Conservation (phyloP, 352 stramenopile genomes). For the Thraustochytrium sp. region DNA sequence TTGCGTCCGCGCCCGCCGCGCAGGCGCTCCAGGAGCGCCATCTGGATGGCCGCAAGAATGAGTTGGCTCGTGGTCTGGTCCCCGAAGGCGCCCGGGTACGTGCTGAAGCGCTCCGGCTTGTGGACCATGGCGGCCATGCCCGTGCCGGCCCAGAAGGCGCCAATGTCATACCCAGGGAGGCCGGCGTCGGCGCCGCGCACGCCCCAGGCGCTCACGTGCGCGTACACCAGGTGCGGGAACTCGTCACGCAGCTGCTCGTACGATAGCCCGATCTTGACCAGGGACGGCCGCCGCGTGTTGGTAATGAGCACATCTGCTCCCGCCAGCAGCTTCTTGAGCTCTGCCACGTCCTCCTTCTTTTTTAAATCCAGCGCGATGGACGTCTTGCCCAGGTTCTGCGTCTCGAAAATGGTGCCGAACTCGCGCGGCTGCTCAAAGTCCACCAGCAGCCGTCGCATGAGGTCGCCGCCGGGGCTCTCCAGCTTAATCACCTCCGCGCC, state of each 20-base stretch:
- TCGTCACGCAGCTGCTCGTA: neutral
- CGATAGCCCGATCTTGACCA: neutral
- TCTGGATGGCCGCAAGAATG: neutral
- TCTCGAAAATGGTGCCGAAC: constrained; percentile 11
- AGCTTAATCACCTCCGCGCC: constrained; percentile 36
- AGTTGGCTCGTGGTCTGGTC: constrained; percentile 11
- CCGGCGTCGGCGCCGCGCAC: neutral
- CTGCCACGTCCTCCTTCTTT: neutral
- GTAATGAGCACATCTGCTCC: constrained; percentile 23
- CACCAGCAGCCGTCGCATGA: neutral
- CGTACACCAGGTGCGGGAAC: constrained; percentile 29
- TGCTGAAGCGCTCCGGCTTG: neutral
- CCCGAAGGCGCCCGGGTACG: neutral
- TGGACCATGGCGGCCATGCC: neutral
- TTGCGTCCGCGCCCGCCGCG: constrained; percentile 4
- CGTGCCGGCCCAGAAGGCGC: constrained; percentile 27
- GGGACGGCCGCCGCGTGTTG: neutral
- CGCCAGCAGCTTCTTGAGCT: neutral
- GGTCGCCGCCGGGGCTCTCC: neutral
- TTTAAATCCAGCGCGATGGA: neutral
- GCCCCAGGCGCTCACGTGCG: constrained; percentile 15
- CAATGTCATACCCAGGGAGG: constrained; percentile 19
- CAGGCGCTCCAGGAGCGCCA: constrained; percentile 10
- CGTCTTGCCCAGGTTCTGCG: constrained; percentile 15
- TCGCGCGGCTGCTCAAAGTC: constrained; percentile 7